Percentiles rank a stretch among this genome's conserved stretches.
Evolutionary conservation across 2,329 filamentous ascomycete genomes (phyloP).

Genomic region (Paecilomyces formosus): DNA sequence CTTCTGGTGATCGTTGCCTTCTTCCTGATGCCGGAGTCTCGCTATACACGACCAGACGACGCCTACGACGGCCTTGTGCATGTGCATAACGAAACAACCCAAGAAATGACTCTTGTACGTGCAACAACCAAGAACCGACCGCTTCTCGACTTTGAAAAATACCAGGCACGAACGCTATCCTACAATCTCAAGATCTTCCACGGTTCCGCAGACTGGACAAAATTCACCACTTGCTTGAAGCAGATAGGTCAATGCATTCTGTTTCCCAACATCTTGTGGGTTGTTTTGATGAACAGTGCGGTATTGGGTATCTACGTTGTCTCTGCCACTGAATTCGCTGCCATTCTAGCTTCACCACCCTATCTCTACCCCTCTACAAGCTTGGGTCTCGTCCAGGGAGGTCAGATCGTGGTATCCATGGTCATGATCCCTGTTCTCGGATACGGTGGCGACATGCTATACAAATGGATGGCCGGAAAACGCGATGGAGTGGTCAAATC

Average conservation of each 20-base stretch:
- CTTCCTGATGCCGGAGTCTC: conserved; percentile 37
- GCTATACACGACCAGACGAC: conserved; percentile 30
- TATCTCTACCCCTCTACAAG: conserved; percentile 32
- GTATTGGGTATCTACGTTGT: conserved; percentile 36
- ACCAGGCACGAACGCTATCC: conserved; percentile 32
- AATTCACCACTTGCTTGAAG: conserved; percentile 11
- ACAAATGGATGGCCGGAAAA: conserved; percentile 27
- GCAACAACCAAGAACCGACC: no score
- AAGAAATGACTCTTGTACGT: no score
- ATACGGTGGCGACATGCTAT: conserved; percentile 30
- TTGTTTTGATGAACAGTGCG: conserved; percentile 32
- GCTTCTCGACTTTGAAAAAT: conserved; percentile 32
- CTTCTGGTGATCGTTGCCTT: conserved; percentile 28
- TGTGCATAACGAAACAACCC: no score
- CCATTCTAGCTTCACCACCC: conserved; percentile 24
- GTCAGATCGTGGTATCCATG: conserved; percentile 33
- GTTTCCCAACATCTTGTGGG: conserved; percentile 39
- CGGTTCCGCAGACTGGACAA: no score
- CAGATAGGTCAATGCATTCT: conserved; percentile 26
- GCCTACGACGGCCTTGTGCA: no score
- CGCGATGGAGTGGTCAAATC: conserved; percentile 35
- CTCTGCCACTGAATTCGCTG: conserved; percentile 36
- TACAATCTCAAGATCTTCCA: no score
- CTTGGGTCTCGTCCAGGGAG: conserved; percentile 31
- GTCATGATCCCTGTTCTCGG: conserved; percentile 34